Base-by-base conservation (phyloP, 495 filamentous ascomycete species). In the Terfezia boudieri region DNA sequence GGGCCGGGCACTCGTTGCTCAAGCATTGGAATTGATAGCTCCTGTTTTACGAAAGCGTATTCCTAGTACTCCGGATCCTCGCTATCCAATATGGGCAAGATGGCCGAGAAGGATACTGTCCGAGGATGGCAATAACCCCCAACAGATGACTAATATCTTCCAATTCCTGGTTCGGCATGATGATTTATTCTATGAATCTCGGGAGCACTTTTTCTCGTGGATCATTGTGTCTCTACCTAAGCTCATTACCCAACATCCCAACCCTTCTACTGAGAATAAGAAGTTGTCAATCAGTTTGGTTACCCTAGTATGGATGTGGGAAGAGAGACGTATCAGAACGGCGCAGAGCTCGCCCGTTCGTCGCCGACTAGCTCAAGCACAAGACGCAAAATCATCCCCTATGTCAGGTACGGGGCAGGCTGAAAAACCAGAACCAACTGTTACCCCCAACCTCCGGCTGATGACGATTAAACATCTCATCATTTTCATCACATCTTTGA, bases 91-190 rank as follows among this genome's bases (percentile, higher is more conserved):
- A 26, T 96, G 90, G 92, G 84, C 88, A 2, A 81, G 84, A 59
- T 86, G 88, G 67, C 86, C 92, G 32, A 78, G 87, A 36, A 84
- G 84, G 26, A 94, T 96, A 51, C 68, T 99, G 52, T 80, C 84
- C 8, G 92, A 99, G 67, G 92, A 99, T 65, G 87, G 82, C n/a
- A 83, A 86, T 58, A 99, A 99, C 59, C 73, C 88, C 55, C 89
- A 94, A 68, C 92, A 96, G 68, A 80, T 95, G 66, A 94, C 86
- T 37, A 86, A 84, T 67, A 96, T 99, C 59, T 96, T 95, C 67
- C 82, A 94, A 60, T 99, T 96, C 66, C 70, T 99, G 14, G 92
- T 95, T 36, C 75, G 84, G 49, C 88, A 96, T 63, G 82, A 86
- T 2, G 83, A 88, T 62, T 71, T 96, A 16, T 96, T 99, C 69